A percentile compares a stretch with the other conserved stretches of the same genome.
These are phyloP conservation scores for Wickerhamiella galacta DNA, from an alignment of 805 yeast genomes.

Conservation along the genomic window DNA sequence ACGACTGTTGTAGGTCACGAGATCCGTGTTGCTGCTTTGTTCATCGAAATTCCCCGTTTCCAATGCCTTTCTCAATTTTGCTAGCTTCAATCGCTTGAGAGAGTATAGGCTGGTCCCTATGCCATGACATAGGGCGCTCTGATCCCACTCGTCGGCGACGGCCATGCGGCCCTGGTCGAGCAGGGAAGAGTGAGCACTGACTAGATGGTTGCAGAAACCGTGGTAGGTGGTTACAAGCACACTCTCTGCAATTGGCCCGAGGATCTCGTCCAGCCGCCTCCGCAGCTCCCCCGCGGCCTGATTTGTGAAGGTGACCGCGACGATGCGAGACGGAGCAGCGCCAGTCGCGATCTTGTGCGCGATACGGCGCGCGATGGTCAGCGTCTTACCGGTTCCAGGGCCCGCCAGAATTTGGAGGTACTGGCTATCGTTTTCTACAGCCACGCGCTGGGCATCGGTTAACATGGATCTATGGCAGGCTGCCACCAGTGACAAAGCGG, in stretches of 20 bases:
- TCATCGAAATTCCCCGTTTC: too few relatives aligned
- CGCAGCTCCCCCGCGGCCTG: conserved; percentile 36
- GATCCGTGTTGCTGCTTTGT: too few relatives aligned
- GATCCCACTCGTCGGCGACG: not conserved
- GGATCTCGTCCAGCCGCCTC: not conserved
- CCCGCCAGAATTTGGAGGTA: conserved; percentile 43
- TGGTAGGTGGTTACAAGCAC: conserved; percentile 81
- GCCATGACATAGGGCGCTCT: not conserved
- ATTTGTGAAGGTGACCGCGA: conserved; percentile 85
- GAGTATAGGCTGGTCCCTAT: too few relatives aligned
- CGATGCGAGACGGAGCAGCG: conserved; percentile 42
- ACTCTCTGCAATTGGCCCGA: conserved; percentile 1
- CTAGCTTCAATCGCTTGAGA: too few relatives aligned
- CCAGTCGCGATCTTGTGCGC: conserved; percentile 43
- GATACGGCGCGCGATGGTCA: conserved; percentile 63
- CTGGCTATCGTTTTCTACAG: conserved; percentile 29
- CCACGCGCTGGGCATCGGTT: conserved; percentile 30
- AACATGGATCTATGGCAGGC: too few relatives aligned
- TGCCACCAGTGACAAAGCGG: too few relatives aligned
- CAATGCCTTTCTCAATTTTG: too few relatives aligned
- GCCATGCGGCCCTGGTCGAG: not conserved
- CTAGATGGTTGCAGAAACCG: conserved; percentile 52
- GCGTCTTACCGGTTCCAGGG: conserved; percentile 67
- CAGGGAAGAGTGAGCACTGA: too few relatives aligned
- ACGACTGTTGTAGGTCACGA: conserved; percentile 34